These are phyloP conservation scores for Trichophyton verrucosum DNA, from an alignment of 2,329 filamentous ascomycete genomes.

Conservation along the genomic window DNA sequence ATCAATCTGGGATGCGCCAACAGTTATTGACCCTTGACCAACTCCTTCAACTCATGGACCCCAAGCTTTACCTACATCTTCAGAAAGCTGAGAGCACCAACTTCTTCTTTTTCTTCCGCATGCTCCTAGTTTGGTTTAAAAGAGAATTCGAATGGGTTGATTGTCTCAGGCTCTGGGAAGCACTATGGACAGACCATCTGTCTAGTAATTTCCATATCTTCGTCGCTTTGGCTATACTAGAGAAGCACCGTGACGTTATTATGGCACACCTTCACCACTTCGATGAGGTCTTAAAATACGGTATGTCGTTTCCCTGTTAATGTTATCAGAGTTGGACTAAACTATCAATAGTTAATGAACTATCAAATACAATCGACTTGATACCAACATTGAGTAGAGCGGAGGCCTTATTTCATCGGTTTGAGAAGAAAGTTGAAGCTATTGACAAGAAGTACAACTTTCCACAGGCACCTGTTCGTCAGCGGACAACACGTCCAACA, in stretches of 20 bases:
- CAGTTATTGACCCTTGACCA: constrained; percentile 88
- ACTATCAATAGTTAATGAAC: constrained; percentile 67
- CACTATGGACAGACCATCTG: constrained; percentile 83
- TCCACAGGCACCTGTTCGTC: constrained; percentile 42
- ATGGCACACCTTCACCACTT: constrained; percentile 90
- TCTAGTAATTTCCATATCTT: constrained; percentile 90
- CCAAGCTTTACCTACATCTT: constrained; percentile 81
- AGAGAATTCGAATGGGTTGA: constrained; percentile 88
- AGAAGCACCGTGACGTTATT: constrained; percentile 92
- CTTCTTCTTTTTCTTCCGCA: constrained; percentile 99
- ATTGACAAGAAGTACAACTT: constrained; percentile 88
- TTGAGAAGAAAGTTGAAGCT: constrained; percentile 76
- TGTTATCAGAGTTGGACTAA: background rate
- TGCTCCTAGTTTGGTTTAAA: constrained; percentile 98
- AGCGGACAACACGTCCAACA: constrained; percentile 6
- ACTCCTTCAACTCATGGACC: constrained; percentile 92
- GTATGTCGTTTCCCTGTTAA: constrained; percentile 40
- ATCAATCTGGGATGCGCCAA: constrained; percentile 89
- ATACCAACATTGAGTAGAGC: constrained; percentile 75
- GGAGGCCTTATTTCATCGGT: constrained; percentile 76
- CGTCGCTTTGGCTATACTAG: constrained; percentile 80
- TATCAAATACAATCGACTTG: constrained; percentile 85
- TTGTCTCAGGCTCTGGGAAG: constrained; percentile 79
- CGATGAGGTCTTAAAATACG: constrained; percentile 93
- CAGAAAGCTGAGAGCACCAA: constrained; percentile 89